These are phyloP conservation scores for Solanum piurae DNA, from an alignment of 257 asterid genomes.

Conservation along the genomic window DNA sequence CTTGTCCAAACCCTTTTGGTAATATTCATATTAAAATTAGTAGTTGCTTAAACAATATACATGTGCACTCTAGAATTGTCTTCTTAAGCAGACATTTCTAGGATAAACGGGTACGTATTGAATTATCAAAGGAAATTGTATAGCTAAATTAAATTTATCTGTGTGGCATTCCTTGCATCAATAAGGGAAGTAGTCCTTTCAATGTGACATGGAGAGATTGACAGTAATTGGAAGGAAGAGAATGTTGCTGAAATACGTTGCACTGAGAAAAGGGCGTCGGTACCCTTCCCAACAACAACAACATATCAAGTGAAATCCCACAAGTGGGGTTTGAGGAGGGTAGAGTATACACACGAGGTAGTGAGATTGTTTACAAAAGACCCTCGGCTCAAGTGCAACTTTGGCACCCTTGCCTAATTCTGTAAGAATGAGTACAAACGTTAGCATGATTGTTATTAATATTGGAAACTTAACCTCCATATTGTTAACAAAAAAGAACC, in stretches of 20 bases:
- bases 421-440: background rate
- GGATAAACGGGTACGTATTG: background rate
- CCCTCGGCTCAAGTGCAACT: background rate
- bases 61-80: background rate
- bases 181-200: background rate
- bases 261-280: background rate
- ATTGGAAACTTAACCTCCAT: background rate
- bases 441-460: background rate
- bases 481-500: background rate
- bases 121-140: background rate
- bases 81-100: background rate
- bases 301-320: background rate
- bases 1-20: background rate
- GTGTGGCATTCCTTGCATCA: background rate
- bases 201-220: background rate
- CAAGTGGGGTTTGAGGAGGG: background rate
- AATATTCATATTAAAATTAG: background rate
- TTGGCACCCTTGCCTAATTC: background rate
- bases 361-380: background rate
- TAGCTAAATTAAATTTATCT: background rate
- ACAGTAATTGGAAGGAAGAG: background rate
- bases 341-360: background rate
- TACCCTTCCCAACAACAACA: background rate
- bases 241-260: background rate
- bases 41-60: background rate